Base-by-base conservation (phyloP, 148 eudicot species). In the Cornus suecica region DNA sequence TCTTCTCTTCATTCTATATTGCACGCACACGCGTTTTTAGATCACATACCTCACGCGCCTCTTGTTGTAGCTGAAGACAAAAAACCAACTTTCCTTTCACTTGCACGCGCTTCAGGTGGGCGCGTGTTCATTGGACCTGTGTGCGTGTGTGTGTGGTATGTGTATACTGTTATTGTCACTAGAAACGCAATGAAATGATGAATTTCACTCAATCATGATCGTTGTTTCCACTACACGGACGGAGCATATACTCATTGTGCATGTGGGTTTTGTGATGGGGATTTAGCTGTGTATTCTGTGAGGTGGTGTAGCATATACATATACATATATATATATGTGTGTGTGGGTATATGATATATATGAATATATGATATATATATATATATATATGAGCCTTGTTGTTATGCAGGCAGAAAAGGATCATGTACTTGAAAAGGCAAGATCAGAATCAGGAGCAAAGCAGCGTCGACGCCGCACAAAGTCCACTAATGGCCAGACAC, bases 361-460 rank as follows among this genome's bases (percentile, higher is more conserved):
- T 52, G 18, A 2, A 52, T 52, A 11, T 52, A 11, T n/a, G n/a
- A n/a, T 52, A 52, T 26, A 28, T 60, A 71, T 34, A 56, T 5
- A 45, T 18, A 18, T 54, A 6, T 54, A 16, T 15, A 6, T 54
- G 18, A 54, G 16, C 5, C 2, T 23, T 54, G n/a, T 15, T 7
- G 11, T 62, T 28, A 10, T 22, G 22, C 27, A 22, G 68, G 74
- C 86, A 80, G 83, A 62, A 62, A 45, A 73, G 77, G 41, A 64
- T 71, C 56, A 64, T 71, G 65, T 62, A 45, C 82, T 69, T 77
- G 42, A 73, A 79, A 72, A 31, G 58, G 79, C 77, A 71, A 34
- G 80, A 37, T 37, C 42, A 37, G 42, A 78, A 37, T 37, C 42
- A 37, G 42, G 7, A 75, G 67, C 68, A 54, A 51, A 52, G 62